Evolutionary conservation across 2,329 filamentous ascomycete species (phyloP).

Genomic region (Ciborinia camelliae): DNA sequence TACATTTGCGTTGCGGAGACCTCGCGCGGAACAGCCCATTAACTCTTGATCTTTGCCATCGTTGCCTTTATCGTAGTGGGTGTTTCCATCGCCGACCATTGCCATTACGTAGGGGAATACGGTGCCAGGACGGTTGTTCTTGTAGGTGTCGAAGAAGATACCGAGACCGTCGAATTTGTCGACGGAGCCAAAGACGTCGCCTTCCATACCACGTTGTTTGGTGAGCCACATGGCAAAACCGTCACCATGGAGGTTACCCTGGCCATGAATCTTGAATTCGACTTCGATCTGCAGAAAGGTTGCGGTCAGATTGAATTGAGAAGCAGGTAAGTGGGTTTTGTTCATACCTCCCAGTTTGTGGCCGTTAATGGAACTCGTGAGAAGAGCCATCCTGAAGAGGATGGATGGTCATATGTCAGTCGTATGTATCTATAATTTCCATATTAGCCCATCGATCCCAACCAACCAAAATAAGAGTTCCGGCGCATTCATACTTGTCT

Average conservation of each 20-base stretch:
- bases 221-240: slow-evolving; percentile 98
- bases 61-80: slow-evolving; percentile 84
- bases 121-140: slow-evolving; percentile 94
- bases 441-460: slow-evolving; percentile 29
- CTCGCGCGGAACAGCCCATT: slow-evolving; percentile 90
- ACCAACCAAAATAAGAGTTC: neutral
- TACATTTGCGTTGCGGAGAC: slow-evolving; percentile 74
- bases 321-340: neutral
- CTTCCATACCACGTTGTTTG: slow-evolving; percentile 77
- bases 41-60: slow-evolving; percentile 93
- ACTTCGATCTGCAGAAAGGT: slow-evolving; percentile 63
- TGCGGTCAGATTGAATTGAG: slow-evolving; percentile 12
- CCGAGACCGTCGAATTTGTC: slow-evolving; percentile 93
- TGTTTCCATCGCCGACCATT: slow-evolving; percentile 92
- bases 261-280: slow-evolving; percentile 90
- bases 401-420: slow-evolving; percentile 84
- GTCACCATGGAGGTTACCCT: slow-evolving; percentile 88
- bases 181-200: slow-evolving; percentile 80
- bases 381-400: slow-evolving; percentile 90
- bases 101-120: slow-evolving; percentile 99
- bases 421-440: slow-evolving; percentile 71
- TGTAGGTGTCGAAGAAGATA: slow-evolving; percentile 95
- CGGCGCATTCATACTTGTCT: slow-evolving; percentile 54
- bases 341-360: slow-evolving; percentile 85
- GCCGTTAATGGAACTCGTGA: slow-evolving; percentile 91